Percentiles rank a stretch among this genome's conserved stretches.
Evolutionary conservation across 495 filamentous ascomycete species (phyloP).

Genomic region (Cladorrhinum samala): DNA sequence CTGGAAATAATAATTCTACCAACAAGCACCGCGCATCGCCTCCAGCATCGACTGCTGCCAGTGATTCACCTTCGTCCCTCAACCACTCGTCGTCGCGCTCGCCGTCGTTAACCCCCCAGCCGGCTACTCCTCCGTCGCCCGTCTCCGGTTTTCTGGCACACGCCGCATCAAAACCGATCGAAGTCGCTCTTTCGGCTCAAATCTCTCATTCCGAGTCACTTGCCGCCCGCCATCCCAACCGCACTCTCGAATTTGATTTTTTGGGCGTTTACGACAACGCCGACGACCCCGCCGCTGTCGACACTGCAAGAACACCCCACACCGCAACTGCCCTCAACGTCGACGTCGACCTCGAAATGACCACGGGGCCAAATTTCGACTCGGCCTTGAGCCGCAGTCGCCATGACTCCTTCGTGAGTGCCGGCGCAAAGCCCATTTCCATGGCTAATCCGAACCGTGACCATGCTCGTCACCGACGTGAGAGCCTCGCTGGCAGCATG

Average conservation of each 20-base stretch:
- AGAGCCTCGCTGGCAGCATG: conserved; percentile 81
- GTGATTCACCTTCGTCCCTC: conserved; percentile 29
- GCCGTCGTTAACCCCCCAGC: conserved; percentile 33
- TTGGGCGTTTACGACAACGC: conserved; percentile 25
- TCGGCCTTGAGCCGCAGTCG: conserved; percentile 47
- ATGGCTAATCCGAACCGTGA: conserved; percentile 71
- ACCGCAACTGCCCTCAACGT: conserved; percentile 11
- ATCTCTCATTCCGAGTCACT: conserved; percentile 7
- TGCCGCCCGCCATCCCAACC: conserved; percentile 15
- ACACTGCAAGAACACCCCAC: conserved; percentile 10
- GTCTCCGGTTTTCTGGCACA: conserved; percentile 25
- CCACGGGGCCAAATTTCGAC: conserved; percentile 54
- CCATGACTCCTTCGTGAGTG: conserved; percentile 73
- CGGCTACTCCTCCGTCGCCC: conserved; percentile 32
- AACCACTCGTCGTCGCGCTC: conserved; percentile 30
- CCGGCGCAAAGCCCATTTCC: conserved; percentile 79
- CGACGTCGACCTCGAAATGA: conserved; percentile 52
- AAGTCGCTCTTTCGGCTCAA: conserved; percentile 19
- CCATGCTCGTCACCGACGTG: conserved; percentile 61
- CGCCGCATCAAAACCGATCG: conserved; percentile 29
- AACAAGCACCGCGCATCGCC: conserved; percentile 28
- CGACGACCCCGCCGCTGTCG: conserved; percentile 4
- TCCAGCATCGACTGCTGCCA: conserved; percentile 13
- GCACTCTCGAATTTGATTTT: conserved; percentile 30
- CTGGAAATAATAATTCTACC: conserved; percentile 27